These are phyloP conservation scores for Vicia faba DNA, from an alignment of 306 rosid genomes.

Conservation along the genomic window DNA sequence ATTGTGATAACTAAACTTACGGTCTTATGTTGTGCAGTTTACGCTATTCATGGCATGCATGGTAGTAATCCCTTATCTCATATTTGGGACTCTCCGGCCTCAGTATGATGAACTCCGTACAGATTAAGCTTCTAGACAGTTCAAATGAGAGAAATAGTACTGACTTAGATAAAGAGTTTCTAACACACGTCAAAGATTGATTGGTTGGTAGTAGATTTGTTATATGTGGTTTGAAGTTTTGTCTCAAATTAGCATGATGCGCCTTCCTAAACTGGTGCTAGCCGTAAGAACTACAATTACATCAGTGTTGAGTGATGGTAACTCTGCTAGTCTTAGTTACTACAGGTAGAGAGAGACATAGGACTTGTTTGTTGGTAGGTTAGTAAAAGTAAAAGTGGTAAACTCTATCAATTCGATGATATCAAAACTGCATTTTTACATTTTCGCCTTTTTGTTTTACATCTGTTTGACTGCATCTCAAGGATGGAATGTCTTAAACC, in stretches of 20 bases:
- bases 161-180: constrained; percentile 62
- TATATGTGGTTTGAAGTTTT: constrained; percentile 50
- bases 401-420: constrained; percentile 30
- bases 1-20: constrained; percentile 37
- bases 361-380: constrained; percentile 26
- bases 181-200: constrained; percentile 44
- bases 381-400: constrained; percentile 40
- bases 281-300: constrained; percentile 39
- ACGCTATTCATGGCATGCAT: constrained; percentile 95
- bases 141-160: constrained; percentile 55
- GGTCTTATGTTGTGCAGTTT: constrained; percentile 66
- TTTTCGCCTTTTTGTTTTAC: neutral
- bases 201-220: constrained; percentile 34
- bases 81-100: constrained; percentile 69
- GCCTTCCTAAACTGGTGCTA: constrained; percentile 35
- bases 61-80: constrained; percentile 80
- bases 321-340: constrained; percentile 36
- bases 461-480: constrained; percentile 12
- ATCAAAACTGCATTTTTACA: constrained; percentile 28
- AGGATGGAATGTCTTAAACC: neutral
- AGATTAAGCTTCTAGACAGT: constrained; percentile 65
- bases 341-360: constrained; percentile 34
- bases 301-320: constrained; percentile 32
- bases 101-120: constrained; percentile 73
- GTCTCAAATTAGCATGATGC: constrained; percentile 39